These are phyloP conservation scores for Chrysoporthe puriensis DNA, from an alignment of 2,329 filamentous ascomycete genomes.

Conservation along the genomic window DNA sequence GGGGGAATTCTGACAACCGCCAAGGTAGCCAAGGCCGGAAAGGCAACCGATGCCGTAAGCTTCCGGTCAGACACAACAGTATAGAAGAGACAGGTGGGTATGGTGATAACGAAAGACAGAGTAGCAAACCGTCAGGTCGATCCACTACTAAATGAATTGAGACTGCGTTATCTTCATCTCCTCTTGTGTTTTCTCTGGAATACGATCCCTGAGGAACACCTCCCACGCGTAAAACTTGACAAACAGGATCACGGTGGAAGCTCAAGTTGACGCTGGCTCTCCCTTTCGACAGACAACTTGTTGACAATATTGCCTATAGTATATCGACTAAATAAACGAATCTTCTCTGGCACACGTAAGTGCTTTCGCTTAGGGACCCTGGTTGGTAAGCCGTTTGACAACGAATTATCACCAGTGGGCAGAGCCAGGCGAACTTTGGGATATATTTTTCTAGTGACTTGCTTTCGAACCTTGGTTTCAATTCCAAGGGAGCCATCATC, in stretches of 20 bases:
- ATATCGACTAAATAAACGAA: background rate
- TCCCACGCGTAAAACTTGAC: conserved; percentile 65
- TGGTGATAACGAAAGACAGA: conserved; percentile 68
- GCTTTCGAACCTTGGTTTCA: too few relatives aligned
- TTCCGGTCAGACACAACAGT: conserved; percentile 67
- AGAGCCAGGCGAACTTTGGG: background rate
- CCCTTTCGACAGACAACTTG: background rate
- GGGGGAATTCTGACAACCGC: conserved; percentile 68
- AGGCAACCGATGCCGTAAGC: conserved; percentile 68
- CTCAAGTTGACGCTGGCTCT: background rate
- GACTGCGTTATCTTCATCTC: conserved; percentile 63
- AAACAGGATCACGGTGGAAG: background rate
- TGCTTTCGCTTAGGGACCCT: background rate
- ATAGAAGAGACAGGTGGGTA: conserved; percentile 70
- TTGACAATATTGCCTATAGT: background rate
- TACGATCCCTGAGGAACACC: conserved; percentile 64
- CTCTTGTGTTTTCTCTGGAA: conserved; percentile 64
- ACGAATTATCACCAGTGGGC: background rate
- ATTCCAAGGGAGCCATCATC: background rate
- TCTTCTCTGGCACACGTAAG: background rate
- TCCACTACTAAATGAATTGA: conserved; percentile 69
- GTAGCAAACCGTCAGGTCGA: conserved; percentile 69
- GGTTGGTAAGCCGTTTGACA: background rate
- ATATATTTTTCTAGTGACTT: background rate
- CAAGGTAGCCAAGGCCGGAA: conserved; percentile 71